phyloP scores from a whole-genome alignment of 2,329 filamentous ascomycete genomes.

The Fusarium lateritium region DNA sequence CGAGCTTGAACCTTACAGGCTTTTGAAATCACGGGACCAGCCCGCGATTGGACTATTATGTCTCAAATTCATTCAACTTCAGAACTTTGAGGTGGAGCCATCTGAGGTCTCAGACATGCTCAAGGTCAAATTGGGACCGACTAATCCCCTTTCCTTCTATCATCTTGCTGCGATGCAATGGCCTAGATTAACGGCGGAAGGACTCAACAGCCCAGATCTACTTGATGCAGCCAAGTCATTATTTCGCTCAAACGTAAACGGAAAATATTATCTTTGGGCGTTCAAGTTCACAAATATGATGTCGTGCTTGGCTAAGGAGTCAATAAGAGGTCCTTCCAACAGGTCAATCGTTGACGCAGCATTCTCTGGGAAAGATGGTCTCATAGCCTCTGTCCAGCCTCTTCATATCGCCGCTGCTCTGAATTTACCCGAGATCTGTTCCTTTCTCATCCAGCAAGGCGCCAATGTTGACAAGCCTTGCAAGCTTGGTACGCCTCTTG shows the following conservation, averaged over 20 bases:
- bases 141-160: neutral
- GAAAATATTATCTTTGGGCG: no score
- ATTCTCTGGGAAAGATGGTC: no score
- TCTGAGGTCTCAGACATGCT: no score
- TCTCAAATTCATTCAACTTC: neutral
- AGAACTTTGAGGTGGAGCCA: neutral
- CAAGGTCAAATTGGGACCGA: no score
- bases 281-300: no score
- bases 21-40: rapidly evolving
- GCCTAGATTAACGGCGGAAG: neutral
- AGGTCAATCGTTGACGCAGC: no score
- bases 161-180: rapidly evolving
- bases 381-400: neutral
- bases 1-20: neutral
- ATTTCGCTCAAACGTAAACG: neutral
- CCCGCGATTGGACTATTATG: rapidly evolving
- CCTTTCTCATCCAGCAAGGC: neutral
- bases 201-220: neutral
- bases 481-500: neutral
- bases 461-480: no score
- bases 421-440: neutral
- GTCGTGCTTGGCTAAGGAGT: no score
- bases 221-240: neutral
- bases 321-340: no score
- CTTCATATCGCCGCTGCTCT: neutral